Base-by-base conservation (phyloP, 2,329 filamentous ascomycete genomes). In the Chaetomium sp. region DNA sequence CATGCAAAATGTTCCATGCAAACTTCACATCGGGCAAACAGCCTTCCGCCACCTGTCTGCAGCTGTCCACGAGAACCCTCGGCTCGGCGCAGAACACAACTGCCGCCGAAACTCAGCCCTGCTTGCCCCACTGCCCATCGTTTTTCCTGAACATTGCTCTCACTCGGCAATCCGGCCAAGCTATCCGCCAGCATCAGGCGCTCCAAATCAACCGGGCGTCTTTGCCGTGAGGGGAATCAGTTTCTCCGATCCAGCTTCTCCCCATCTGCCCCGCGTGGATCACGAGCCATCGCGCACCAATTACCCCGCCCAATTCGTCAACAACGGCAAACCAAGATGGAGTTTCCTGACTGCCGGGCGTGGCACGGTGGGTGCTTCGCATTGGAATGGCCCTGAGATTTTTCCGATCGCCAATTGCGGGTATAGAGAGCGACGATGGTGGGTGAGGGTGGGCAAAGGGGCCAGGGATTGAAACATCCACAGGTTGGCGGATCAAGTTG, bases 181-280 rank as follows among this genome's bases (percentile, higher is more conserved):
- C 35, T 35, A 27, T 47, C 51, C 41, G 41, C 6, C 32, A 12
- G 43, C 19, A 34, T 19, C 34, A 27, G 12, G 34, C 8, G 6
- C 37, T 12, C 37, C 3, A 6, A 42, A 49, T 46, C 49, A 45
- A 38, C 54, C 44, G 49, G 14, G 27, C 19, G 6, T 19, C 9
- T 9, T 40, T 53, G 51, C 41, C 45, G 34, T 43, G 56, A 52
- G 56, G 59, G 59, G 52, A 51, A 57, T 60, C 49, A 57, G 42
- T 59, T 60, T 60, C 49, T 38, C 59, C 59, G 59, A 34, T 33
- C 33, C 11, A 48, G 19, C 19, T 27, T 27, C 19, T 27, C 19
- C 36, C 32, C 32, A 27, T 11, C 4, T 51, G 36, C 41, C 35
- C 40, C 37, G 38, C 50, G 36, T 40, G 40, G 27, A 7, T 12